These are phyloP conservation scores for Ogataea ganodermae DNA, from an alignment of 805 yeast species.

Conservation along the genomic window DNA sequence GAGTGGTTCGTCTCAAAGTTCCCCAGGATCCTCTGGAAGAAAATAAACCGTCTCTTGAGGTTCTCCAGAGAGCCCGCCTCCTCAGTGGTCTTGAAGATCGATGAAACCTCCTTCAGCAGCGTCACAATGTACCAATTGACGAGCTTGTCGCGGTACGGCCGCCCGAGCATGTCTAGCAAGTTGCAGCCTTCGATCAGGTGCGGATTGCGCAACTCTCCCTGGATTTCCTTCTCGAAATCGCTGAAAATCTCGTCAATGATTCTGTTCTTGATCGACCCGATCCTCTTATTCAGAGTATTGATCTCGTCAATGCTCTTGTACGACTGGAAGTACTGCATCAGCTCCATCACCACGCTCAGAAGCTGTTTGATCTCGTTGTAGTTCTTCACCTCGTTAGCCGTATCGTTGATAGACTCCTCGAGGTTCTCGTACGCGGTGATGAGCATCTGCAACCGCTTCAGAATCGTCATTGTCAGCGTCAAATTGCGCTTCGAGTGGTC, in stretches of 20 bases:
- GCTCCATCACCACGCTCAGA: conserved; percentile 70
- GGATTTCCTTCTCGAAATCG: conserved; percentile 63
- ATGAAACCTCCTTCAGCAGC: conserved; percentile 69
- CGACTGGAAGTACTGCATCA: conserved; percentile 70
- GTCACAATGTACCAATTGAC: conserved; percentile 71
- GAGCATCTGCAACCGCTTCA: conserved; percentile 85
- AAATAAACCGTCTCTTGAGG: conserved; percentile 75
- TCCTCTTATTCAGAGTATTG: conserved; percentile 60
- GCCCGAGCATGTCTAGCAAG: conserved; percentile 65
- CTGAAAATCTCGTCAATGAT: conserved; percentile 69
- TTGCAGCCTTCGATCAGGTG: conserved; percentile 65
- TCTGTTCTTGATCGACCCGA: conserved; percentile 58
- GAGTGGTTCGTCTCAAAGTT: conserved; percentile 53
- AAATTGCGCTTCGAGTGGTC: conserved; percentile 85
- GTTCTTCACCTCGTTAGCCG: conserved; percentile 28
- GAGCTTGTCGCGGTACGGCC: conserved; percentile 57
- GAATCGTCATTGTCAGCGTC: conserved; percentile 79
- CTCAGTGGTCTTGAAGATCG: conserved; percentile 75
- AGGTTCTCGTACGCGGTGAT: conserved; percentile 71
- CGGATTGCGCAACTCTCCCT: conserved; percentile 37
- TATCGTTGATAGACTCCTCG: conserved; percentile 42
- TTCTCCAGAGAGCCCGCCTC: conserved; percentile 96
- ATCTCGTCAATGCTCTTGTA: conserved; percentile 84
- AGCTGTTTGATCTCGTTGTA: conserved; percentile 59
- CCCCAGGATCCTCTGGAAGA: conserved; percentile 69